phyloP scores from a whole-genome alignment of 129 eudicot genomes.

The Arctium lappa region DNA sequence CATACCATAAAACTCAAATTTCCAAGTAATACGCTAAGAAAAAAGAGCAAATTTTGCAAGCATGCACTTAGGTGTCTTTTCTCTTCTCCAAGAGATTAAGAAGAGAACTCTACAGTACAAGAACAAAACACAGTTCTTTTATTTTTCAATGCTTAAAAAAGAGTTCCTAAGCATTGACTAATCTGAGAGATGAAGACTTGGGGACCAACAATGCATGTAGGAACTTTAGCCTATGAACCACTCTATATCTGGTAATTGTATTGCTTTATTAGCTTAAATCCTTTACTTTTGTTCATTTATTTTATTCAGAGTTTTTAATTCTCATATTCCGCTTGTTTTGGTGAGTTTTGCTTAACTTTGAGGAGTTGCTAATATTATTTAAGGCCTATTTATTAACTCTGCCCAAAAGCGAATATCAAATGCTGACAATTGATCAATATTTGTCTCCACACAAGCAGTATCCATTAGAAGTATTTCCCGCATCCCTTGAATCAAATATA shows the following conservation, averaged over 20 bases:
- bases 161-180: neutral
- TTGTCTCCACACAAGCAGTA: neutral
- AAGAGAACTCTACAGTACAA: neutral
- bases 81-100: neutral
- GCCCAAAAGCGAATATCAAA: neutral
- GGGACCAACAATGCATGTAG: neutral
- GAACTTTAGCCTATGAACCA: neutral
- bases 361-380: neutral
- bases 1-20: neutral
- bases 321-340: neutral
- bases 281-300: neutral
- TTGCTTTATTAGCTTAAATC: neutral
- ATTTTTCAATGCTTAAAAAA: neutral
- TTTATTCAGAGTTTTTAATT: neutral
- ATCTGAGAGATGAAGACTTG: neutral
- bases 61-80: constrained; percentile 6
- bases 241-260: neutral
- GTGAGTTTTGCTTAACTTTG: neutral
- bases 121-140: neutral
- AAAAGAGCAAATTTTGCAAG: neutral
- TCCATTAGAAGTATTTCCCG: neutral
- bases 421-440: neutral
- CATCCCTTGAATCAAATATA: neutral
- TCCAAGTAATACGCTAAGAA: neutral
- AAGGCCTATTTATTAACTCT: neutral